Percentiles rank a stretch among this genome's conserved stretches.
These are phyloP conservation scores for Vitellaria paradoxa DNA, from an alignment of 179 eudicot species.

Conservation along the genomic window DNA sequence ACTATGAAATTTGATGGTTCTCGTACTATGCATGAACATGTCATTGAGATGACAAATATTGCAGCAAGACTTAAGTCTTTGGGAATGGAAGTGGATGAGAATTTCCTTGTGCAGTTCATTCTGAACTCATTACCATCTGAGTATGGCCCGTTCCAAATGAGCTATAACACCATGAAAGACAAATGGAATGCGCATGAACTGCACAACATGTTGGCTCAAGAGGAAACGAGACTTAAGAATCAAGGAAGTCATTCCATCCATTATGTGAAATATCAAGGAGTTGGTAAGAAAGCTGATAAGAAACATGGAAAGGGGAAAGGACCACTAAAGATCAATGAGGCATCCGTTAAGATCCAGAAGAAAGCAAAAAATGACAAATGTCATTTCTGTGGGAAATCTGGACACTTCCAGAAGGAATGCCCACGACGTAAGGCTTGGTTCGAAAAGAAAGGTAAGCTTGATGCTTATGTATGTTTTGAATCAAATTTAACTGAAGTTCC, in stretches of 20 bases:
- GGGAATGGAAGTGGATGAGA: slow-evolving; percentile 28
- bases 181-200: slow-evolving; percentile 16
- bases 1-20: slow-evolving; percentile 24
- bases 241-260: not conserved
- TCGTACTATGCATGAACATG: slow-evolving; percentile 21
- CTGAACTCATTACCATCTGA: slow-evolving; percentile 9
- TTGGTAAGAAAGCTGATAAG: slow-evolving; percentile 7
- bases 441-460: slow-evolving; percentile 14
- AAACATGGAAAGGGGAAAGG: not conserved
- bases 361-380: not conserved
- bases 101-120: slow-evolving; percentile 3
- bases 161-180: slow-evolving; percentile 17
- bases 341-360: slow-evolving; percentile 2
- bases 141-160: slow-evolving; percentile 17
- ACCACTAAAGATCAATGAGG: not conserved
- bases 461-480: slow-evolving; percentile 10
- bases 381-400: slow-evolving; percentile 7
- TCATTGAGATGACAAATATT: slow-evolving; percentile 20
- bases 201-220: slow-evolving; percentile 13
- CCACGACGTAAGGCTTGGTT: slow-evolving; percentile 2
- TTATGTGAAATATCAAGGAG: not conserved
- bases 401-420: slow-evolving; percentile 17
- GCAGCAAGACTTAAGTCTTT: slow-evolving; percentile 15
- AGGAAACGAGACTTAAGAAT: slow-evolving; percentile 15
- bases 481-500: slow-evolving; percentile 2